phyloP scores from a whole-genome alignment of 2,329 filamentous ascomycete species.

The Volutella citrinella region DNA sequence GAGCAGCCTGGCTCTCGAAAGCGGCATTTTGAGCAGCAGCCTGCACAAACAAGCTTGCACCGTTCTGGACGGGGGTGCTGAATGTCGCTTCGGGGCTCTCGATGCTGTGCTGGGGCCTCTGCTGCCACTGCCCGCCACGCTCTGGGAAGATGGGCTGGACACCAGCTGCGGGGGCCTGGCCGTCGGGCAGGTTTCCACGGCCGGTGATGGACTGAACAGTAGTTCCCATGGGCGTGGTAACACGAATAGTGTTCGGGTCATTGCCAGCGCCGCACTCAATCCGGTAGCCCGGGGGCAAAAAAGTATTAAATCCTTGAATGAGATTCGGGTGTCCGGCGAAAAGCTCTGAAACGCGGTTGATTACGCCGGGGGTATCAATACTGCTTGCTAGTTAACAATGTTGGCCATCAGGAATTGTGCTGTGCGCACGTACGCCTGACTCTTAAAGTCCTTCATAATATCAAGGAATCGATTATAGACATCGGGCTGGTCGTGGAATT shows the following conservation, averaged over 20 bases:
- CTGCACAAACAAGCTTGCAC: constrained; percentile 45
- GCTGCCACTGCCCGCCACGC: constrained; percentile 54
- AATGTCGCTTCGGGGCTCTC: constrained; percentile 63
- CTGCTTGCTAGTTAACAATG: constrained; percentile 41
- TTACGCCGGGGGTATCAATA: constrained; percentile 96
- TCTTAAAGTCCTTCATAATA: constrained; percentile 99
- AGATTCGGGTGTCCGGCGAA: constrained; percentile 94
- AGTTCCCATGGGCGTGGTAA: constrained; percentile 97
- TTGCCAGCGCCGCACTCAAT: constrained; percentile 95
- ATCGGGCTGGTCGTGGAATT: constrained; percentile 94
- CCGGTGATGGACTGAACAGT: constrained; percentile 82
- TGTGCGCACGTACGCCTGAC: constrained; percentile 69
- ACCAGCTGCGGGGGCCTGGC: constrained; percentile 33
- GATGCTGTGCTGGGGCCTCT: constrained; percentile 54
- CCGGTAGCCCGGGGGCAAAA: constrained; percentile 89
- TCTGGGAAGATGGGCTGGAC: constrained; percentile 47
- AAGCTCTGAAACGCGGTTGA: constrained; percentile 90
- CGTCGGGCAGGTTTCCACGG: constrained; percentile 46
- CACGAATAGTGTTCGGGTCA: constrained; percentile 92
- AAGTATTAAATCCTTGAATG: constrained; percentile 98
- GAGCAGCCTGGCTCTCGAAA: constrained; percentile 29
- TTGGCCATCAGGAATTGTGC: neutral
- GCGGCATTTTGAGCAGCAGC: constrained; percentile 35
- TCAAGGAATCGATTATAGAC: constrained; percentile 97
- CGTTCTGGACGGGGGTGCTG: constrained; percentile 54